phyloP scores from a whole-genome alignment of 352 stramenopile genomes.

The Lagenidium sp. region DNA sequence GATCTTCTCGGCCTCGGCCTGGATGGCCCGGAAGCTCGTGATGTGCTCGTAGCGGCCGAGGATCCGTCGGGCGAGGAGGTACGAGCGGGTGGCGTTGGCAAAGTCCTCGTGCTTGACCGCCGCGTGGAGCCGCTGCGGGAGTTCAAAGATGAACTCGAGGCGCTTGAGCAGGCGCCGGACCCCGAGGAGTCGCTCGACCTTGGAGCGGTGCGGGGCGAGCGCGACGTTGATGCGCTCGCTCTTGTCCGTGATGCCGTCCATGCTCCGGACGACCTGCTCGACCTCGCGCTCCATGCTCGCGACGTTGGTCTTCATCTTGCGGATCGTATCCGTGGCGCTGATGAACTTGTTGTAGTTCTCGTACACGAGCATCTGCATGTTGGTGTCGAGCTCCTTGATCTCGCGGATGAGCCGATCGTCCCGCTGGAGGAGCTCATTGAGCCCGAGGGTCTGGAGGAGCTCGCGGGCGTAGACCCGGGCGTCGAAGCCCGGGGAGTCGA shows the following conservation, averaged over 20 bases:
- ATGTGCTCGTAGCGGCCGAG: conserved; percentile 85
- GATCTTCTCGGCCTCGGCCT: conserved; percentile 80
- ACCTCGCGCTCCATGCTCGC: conserved; percentile 89
- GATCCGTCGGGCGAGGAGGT: conserved; percentile 77
- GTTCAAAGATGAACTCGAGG: conserved; percentile 96
- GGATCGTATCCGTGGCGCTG: conserved; percentile 98
- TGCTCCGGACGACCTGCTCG: conserved; percentile 72
- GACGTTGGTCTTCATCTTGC: conserved; percentile 93
- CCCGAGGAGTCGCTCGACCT: conserved; percentile 96
- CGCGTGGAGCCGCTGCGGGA: conserved; percentile 85
- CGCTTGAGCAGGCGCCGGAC: conserved; percentile 93
- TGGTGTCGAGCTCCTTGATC: conserved; percentile 95
- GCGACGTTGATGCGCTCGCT: conserved; percentile 85
- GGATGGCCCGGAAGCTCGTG: conserved; percentile 85
- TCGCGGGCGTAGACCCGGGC: conserved; percentile 68
- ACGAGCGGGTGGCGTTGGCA: conserved; percentile 83
- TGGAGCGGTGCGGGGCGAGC: conserved; percentile 73
- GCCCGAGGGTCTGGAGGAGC: conserved; percentile 41
- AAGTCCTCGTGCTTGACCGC: conserved; percentile 86
- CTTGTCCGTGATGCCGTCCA: conserved; percentile 84
- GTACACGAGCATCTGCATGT: conserved; percentile 99
- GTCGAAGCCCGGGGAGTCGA: conserved; percentile 69
- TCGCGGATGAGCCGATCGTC: conserved; percentile 81
- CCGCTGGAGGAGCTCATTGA: conserved; percentile 61
- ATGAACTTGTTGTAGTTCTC: conserved; percentile 99